Percentiles rank a stretch among this genome's conserved stretches.
phyloP scores from a whole-genome alignment of 768 basidiomycete species.

The Pleurotus djamor region DNA sequence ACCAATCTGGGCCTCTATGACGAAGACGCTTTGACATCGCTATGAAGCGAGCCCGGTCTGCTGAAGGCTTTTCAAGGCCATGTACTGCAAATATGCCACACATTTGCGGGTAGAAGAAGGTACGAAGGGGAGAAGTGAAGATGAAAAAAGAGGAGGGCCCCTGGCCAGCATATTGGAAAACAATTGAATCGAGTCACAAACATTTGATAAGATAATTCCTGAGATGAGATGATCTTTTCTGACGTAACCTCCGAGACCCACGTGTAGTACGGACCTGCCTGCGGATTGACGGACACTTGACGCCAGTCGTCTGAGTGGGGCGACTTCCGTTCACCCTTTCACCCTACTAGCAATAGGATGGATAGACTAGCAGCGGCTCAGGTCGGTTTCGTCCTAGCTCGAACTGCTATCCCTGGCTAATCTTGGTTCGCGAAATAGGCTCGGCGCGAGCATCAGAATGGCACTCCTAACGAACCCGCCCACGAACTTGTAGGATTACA shows the following conservation, averaged over 20 bases:
- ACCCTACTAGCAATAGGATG: not conserved
- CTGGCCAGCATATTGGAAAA: not conserved
- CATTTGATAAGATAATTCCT: not conserved
- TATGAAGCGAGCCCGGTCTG: slow-evolving; percentile 72
- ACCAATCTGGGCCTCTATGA: slow-evolving; percentile 98
- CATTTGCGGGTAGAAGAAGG: slow-evolving; percentile 42
- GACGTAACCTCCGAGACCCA: no score
- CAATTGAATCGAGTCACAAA: not conserved
- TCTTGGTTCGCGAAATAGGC: slow-evolving; percentile 2
- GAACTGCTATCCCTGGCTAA: not conserved
- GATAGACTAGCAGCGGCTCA: slow-evolving; percentile 9
- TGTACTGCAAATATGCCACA: slow-evolving; percentile 92
- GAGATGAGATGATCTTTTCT: not conserved
- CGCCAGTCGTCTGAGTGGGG: no score
- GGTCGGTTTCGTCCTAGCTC: not conserved
- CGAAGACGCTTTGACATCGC: slow-evolving; percentile 87
- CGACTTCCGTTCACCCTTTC: not conserved
- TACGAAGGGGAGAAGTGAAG: not conserved
- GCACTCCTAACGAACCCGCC: slow-evolving; percentile 4
- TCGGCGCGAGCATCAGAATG: slow-evolving; percentile 9
- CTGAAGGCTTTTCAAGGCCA: slow-evolving; percentile 68
- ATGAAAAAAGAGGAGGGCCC: not conserved
- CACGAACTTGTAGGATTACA: not conserved
- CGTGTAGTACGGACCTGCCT: no score
- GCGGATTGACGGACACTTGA: no score